Evolutionary conservation across 345 rosid genomes (phyloP).

Genomic region (Draba incana): DNA sequence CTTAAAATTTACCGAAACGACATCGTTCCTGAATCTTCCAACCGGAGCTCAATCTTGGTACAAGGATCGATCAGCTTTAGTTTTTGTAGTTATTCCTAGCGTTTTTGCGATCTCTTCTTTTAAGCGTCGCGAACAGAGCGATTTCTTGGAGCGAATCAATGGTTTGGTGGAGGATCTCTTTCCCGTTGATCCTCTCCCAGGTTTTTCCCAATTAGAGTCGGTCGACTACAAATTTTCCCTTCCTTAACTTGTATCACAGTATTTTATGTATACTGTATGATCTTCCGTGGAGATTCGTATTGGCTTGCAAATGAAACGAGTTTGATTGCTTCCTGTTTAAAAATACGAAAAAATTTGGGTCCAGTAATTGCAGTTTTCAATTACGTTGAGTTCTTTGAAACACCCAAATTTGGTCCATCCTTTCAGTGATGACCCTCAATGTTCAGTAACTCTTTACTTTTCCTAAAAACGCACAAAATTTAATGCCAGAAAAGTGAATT

Average conservation of each 20-base stretch:
- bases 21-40: too few species aligned
- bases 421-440: not conserved
- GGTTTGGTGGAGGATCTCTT: slow-evolving; percentile 89
- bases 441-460: not conserved
- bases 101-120: too few species aligned
- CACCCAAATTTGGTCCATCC: too few species aligned
- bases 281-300: slow-evolving; percentile 9
- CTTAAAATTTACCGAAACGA: too few species aligned
- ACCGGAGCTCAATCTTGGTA: too few species aligned
- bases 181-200: slow-evolving; percentile 75
- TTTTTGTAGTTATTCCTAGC: too few species aligned
- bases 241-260: too few species aligned
- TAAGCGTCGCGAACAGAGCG: too few species aligned
- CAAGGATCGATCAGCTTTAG: too few species aligned
- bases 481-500: not conserved
- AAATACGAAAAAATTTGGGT: not conserved
- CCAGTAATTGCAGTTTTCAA: not conserved
- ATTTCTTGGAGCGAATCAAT: slow-evolving; percentile 41
- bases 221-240: not conserved
- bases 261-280: not conserved
- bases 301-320: slow-evolving; percentile 23
- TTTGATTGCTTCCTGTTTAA: slow-evolving; percentile 13
- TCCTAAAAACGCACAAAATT: not conserved
- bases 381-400: not conserved
- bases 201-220: slow-evolving; percentile 30